phyloP scores from a whole-genome alignment of 2,329 filamentous ascomycete genomes.

The Talaromyces marneffei region DNA sequence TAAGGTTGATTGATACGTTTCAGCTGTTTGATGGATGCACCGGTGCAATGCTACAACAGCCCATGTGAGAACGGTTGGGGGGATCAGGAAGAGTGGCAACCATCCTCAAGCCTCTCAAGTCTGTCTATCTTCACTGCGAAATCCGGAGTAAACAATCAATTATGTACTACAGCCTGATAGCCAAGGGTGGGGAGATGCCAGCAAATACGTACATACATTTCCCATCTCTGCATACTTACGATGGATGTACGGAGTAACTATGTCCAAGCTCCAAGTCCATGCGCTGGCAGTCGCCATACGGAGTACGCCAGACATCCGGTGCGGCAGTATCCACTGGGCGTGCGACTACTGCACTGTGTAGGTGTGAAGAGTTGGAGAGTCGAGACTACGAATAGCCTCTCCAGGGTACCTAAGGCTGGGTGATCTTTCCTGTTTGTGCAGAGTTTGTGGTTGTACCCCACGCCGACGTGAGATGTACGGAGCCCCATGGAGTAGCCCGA shows the following conservation, averaged over 20 bases:
- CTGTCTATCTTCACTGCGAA: background rate
- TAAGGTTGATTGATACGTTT: background rate
- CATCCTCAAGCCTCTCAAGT: no score
- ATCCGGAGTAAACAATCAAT: background rate
- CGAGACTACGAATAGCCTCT: background rate
- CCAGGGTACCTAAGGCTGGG: background rate
- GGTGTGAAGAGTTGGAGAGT: background rate
- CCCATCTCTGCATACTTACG: background rate
- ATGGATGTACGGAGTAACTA: no score
- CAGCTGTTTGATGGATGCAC: background rate
- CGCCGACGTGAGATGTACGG: conserved; percentile 7
- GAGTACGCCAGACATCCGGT: conserved; percentile 2
- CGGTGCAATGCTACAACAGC: background rate
- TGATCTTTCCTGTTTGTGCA: background rate
- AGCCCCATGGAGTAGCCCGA: no score
- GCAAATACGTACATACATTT: background rate
- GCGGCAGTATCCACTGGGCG: conserved; percentile 3
- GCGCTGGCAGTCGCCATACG: conserved; percentile 6
- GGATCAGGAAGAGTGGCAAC: background rate
- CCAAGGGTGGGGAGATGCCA: background rate
- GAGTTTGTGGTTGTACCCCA: background rate
- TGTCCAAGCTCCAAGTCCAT: background rate
- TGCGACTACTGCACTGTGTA: conserved; percentile 3
- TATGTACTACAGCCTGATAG: background rate
- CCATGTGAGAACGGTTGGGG: background rate